Percentiles rank a stretch among this genome's conserved stretches.
Evolutionary conservation across 306 rosid species (phyloP).

Genomic region (Begonia peltatifolia): DNA sequence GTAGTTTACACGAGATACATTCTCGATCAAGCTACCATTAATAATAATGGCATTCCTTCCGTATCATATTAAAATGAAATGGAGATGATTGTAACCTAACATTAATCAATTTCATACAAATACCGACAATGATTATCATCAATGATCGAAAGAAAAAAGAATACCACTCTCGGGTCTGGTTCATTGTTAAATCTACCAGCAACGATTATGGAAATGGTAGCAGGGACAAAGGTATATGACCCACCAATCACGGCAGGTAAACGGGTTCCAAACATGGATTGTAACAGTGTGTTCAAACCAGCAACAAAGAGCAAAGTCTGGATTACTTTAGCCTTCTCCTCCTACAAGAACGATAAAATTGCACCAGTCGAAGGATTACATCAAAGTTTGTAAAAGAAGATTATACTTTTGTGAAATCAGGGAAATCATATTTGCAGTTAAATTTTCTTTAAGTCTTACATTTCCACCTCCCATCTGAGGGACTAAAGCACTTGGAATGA

Average conservation of each 20-base stretch:
- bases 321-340: conserved; percentile 90
- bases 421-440: background rate
- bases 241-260: conserved; percentile 95
- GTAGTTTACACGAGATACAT: background rate
- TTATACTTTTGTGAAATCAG: background rate
- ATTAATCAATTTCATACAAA: too few relatives aligned
- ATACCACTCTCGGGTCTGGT: conserved; percentile 55
- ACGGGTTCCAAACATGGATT: conserved; percentile 73
- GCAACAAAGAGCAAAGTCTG: conserved; percentile 95
- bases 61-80: too few relatives aligned
- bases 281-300: conserved; percentile 86
- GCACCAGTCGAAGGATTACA: background rate
- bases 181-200: conserved; percentile 70
- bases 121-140: too few relatives aligned
- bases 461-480: conserved; percentile 99
- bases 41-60: too few relatives aligned
- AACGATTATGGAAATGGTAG: conserved; percentile 88
- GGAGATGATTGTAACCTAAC: too few relatives aligned
- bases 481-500: conserved; percentile 90
- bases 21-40: too few relatives aligned
- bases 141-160: background rate
- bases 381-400: conserved; percentile 4
- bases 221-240: conserved; percentile 84
- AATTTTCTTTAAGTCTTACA: conserved; percentile 32
- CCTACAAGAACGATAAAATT: conserved; percentile 25